Percentiles rank a stretch among this genome's conserved stretches.
Conservation (phyloP, 306 rosid genomes). For the Acacia crassicarpa region DNA sequence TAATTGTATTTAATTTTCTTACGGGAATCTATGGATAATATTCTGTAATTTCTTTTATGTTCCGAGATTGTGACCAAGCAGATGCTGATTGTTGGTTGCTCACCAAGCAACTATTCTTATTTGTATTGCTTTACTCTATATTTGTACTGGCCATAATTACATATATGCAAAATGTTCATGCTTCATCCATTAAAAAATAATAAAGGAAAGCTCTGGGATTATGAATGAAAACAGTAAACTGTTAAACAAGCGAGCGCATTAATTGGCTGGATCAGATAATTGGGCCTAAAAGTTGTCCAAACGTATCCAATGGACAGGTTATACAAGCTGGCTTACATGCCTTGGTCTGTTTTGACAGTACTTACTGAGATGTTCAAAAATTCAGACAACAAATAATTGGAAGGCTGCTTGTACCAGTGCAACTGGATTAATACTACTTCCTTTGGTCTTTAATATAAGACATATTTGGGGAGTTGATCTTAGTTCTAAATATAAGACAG, state of each 20-base stretch:
- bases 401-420: neutral
- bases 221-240: neutral
- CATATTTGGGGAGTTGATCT: too few species aligned
- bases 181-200: neutral
- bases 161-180: neutral
- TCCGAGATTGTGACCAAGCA: constrained; percentile 5
- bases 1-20: neutral
- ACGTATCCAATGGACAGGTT: neutral
- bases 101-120: constrained; percentile 1
- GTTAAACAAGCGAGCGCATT: neutral
- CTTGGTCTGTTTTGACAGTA: neutral
- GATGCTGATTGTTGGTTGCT: neutral
- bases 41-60: neutral
- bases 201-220: neutral
- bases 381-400: neutral
- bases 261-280: neutral
- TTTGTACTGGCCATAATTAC: neutral
- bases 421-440: neutral
- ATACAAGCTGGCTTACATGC: neutral
- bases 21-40: neutral
- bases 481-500: too few species aligned
- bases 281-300: neutral
- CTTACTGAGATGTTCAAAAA: neutral
- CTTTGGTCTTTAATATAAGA: too few species aligned
- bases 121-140: neutral